Evolutionary conservation across 2,329 filamentous ascomycete species (phyloP).

Genomic region (Aureobasidium sp.): DNA sequence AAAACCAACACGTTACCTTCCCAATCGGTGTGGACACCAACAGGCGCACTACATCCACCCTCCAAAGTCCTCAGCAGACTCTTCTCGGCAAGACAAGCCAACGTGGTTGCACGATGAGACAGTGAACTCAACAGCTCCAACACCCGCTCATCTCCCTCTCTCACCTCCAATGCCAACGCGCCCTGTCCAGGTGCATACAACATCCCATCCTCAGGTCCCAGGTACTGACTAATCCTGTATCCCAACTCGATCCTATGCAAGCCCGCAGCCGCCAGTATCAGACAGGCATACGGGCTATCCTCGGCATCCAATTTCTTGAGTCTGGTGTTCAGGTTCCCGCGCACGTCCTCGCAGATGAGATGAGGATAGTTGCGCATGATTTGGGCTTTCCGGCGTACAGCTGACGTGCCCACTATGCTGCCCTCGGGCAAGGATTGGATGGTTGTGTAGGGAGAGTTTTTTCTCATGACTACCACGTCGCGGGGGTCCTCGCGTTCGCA

Average conservation of each 20-base stretch:
- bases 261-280: constrained; percentile 81
- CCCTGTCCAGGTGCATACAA: constrained; percentile 87
- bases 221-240: constrained; percentile 66
- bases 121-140: constrained; percentile 55
- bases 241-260: constrained; percentile 64
- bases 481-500: constrained; percentile 58
- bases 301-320: constrained; percentile 73
- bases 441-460: constrained; percentile 47
- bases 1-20: constrained; percentile 55
- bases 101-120: constrained; percentile 55
- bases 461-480: constrained; percentile 37
- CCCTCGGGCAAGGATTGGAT: constrained; percentile 70
- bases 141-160: constrained; percentile 59
- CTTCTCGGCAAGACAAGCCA: constrained; percentile 69
- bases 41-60: constrained; percentile 86
- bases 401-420: constrained; percentile 78
- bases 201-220: constrained; percentile 64
- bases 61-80: constrained; percentile 78
- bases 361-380: constrained; percentile 66
- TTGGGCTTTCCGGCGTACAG: constrained; percentile 77
- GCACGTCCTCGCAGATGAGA: constrained; percentile 68
- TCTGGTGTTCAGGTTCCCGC: constrained; percentile 83
- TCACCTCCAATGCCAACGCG: constrained; percentile 73
- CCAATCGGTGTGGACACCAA: constrained; percentile 64
- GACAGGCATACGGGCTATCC: constrained; percentile 63